phyloP scores from a whole-genome alignment of 2,329 filamentous ascomycete genomes.

The Penicillium sp. region DNA sequence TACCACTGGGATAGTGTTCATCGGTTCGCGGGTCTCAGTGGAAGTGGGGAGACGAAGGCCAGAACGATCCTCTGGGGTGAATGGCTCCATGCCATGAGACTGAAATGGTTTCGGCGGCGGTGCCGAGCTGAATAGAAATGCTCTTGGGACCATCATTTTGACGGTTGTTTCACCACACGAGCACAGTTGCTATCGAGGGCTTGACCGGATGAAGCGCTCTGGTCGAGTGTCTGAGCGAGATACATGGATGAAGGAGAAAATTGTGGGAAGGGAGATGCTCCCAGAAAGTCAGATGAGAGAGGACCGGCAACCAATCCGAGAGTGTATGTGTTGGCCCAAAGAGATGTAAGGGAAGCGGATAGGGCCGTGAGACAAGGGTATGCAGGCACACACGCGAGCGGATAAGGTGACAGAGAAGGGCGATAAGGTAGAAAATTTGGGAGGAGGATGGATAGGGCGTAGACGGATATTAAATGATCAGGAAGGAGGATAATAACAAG shows the following conservation, averaged over 20 bases:
- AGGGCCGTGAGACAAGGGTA: constrained; percentile 7
- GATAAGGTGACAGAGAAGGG: constrained; percentile 6
- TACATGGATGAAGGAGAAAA: constrained; percentile 35
- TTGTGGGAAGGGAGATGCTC: constrained; percentile 8
- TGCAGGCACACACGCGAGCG: constrained; percentile 6
- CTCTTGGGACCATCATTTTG: constrained; percentile 45
- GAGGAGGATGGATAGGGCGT: neutral
- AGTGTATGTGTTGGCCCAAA: constrained; percentile 3
- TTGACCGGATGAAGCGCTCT: constrained; percentile 42
- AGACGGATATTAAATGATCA: neutral
- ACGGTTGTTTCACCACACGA: constrained; percentile 21
- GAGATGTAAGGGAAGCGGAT: constrained; percentile 9
- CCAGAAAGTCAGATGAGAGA: constrained; percentile 12
- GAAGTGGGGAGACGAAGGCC: constrained; percentile 20
- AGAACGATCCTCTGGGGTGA: constrained; percentile 20
- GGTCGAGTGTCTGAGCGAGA: constrained; percentile 42
- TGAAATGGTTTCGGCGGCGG: constrained; percentile 25
- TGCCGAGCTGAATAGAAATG: constrained; percentile 40
- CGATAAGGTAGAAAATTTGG: neutral
- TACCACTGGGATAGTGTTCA: constrained; percentile 35
- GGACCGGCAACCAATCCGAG: constrained; percentile 10
- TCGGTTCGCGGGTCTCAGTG: constrained; percentile 8
- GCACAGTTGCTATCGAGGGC: constrained; percentile 16
- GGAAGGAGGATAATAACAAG: constrained; percentile 10
- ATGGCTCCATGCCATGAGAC: constrained; percentile 8